Evolutionary conservation across 768 basidiomycete species (phyloP).

Genomic region (Leccinellum luteum): DNA sequence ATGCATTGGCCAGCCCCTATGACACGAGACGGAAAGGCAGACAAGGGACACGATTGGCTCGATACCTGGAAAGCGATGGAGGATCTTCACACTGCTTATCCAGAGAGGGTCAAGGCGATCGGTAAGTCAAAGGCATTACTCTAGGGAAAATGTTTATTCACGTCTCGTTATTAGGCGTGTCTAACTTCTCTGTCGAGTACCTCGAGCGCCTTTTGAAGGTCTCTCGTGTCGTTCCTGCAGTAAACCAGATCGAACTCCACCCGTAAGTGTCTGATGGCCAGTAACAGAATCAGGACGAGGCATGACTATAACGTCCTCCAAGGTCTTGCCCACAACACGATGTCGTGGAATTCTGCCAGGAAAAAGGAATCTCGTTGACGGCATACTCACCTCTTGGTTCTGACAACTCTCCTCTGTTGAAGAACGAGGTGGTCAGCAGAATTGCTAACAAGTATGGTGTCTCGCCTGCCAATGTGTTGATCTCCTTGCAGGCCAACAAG

Average conservation of each 20-base stretch:
- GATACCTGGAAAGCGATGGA: slow-evolving; percentile 83
- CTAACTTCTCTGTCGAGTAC: slow-evolving; percentile 68
- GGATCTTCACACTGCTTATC: slow-evolving; percentile 57
- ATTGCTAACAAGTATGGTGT: slow-evolving; percentile 63
- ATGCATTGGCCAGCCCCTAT: slow-evolving; percentile 86
- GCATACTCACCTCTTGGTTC: slow-evolving; percentile 83
- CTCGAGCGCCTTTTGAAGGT: slow-evolving; percentile 59
- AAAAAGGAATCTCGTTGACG: slow-evolving; percentile 66
- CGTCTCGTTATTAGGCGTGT: slow-evolving; percentile 43
- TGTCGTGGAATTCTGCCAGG: slow-evolving; percentile 56
- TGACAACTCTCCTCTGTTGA: slow-evolving; percentile 62
- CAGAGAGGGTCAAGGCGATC: slow-evolving; percentile 75
- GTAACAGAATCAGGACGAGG: neutral
- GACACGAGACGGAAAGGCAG: slow-evolving; percentile 51
- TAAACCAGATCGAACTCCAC: slow-evolving; percentile 79
- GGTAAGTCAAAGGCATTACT: slow-evolving; percentile 36
- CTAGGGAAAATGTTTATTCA: neutral
- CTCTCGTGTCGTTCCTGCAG: slow-evolving; percentile 60
- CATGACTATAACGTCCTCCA: slow-evolving; percentile 4
- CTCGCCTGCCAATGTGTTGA: slow-evolving; percentile 60
- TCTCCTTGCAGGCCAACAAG: slow-evolving; percentile 73
- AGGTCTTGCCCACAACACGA: slow-evolving; percentile 67
- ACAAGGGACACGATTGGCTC: slow-evolving; percentile 58
- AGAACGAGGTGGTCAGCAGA: slow-evolving; percentile 55
- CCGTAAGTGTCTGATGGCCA: slow-evolving; percentile 43